phyloP scores from a whole-genome alignment of 768 basidiomycete genomes.

The Amanita molliuscula region DNA sequence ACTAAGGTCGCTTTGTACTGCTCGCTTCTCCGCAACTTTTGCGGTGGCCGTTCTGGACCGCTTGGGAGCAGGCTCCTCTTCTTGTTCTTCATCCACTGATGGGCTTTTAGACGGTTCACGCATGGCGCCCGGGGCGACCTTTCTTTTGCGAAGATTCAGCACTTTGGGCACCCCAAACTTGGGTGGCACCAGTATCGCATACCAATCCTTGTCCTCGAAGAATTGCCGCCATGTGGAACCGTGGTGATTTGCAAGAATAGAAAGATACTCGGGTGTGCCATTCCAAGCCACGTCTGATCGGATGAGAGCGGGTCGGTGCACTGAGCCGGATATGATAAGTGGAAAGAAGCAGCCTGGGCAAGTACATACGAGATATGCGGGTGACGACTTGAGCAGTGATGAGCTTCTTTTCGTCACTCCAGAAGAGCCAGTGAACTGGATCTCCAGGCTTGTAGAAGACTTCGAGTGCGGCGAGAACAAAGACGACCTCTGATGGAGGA shows the following conservation, averaged over 20 bases:
- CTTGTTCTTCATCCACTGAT: conserved; percentile 16
- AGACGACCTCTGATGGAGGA: conserved; percentile 31
- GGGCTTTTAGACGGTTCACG: conserved; percentile 16
- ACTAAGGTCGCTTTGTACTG: not conserved
- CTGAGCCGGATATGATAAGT: conserved; percentile 14
- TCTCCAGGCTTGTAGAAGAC: conserved; percentile 45
- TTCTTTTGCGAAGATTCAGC: conserved; percentile 24
- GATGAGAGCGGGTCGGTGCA: conserved; percentile 28
- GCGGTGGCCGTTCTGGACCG: conserved; percentile 12
- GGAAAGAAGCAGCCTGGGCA: not conserved
- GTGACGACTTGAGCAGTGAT: conserved; percentile 43
- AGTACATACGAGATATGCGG: conserved; percentile 39
- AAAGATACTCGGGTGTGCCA: conserved; percentile 28
- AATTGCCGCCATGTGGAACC: conserved; percentile 20
- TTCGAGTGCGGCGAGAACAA: conserved; percentile 50
- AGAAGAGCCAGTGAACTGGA: conserved; percentile 55
- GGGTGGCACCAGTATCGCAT: conserved; percentile 19
- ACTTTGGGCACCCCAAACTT: conserved; percentile 18
- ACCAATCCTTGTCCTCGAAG: conserved; percentile 23
- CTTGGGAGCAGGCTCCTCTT: conserved; percentile 20
- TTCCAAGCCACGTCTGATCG: conserved; percentile 32
- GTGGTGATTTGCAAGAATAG: conserved; percentile 23
- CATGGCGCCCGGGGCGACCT: conserved; percentile 16
- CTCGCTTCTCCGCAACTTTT: conserved; percentile 1
- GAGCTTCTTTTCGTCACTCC: conserved; percentile 39